phyloP scores from a whole-genome alignment of 2,329 filamentous ascomycete genomes.

The Aureobasidium sp. region DNA sequence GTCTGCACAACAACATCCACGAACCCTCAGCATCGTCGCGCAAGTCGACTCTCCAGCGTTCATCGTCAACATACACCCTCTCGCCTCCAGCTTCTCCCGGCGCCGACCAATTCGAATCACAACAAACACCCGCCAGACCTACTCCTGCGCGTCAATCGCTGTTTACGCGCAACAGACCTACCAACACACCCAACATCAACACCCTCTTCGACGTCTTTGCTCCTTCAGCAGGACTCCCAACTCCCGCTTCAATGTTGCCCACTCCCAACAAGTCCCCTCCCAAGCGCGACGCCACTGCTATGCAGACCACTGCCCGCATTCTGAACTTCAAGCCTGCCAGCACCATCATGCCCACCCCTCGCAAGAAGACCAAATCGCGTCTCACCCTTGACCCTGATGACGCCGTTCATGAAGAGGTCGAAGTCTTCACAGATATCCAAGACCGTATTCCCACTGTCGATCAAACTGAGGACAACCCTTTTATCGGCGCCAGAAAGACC shows the following conservation, averaged over 20 bases:
- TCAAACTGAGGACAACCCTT: slow-evolving; percentile 75
- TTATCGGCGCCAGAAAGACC: slow-evolving; percentile 55
- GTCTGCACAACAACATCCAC: slow-evolving; percentile 13
- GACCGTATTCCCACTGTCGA: slow-evolving; percentile 77
- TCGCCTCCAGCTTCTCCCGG: slow-evolving; percentile 45
- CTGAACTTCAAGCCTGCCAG: slow-evolving; percentile 64
- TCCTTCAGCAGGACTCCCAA: slow-evolving; percentile 5
- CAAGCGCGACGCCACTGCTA: slow-evolving; percentile 58
- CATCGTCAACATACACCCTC: slow-evolving; percentile 43
- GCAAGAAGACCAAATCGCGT: slow-evolving; percentile 45
- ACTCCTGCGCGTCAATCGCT: slow-evolving; percentile 17
- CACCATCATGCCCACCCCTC: slow-evolving; percentile 66
- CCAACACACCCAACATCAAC: neutral
- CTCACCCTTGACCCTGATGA: slow-evolving; percentile 35
- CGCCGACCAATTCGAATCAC: neutral
- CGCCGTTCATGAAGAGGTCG: slow-evolving; percentile 50
- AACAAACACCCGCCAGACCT: slow-evolving; percentile 13
- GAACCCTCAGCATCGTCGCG: slow-evolving; percentile 11
- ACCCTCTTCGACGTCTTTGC: slow-evolving; percentile 6
- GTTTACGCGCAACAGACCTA: slow-evolving; percentile 11
- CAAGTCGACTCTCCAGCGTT: slow-evolving; percentile 40
- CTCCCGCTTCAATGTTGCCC: slow-evolving; percentile 63
- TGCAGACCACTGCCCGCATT: slow-evolving; percentile 57
- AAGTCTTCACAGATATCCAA: slow-evolving; percentile 83
- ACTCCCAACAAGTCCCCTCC: slow-evolving; percentile 83